These are phyloP conservation scores for Ascochyta rabiei DNA, from an alignment of 2,329 filamentous ascomycete species.

Conservation along the genomic window DNA sequence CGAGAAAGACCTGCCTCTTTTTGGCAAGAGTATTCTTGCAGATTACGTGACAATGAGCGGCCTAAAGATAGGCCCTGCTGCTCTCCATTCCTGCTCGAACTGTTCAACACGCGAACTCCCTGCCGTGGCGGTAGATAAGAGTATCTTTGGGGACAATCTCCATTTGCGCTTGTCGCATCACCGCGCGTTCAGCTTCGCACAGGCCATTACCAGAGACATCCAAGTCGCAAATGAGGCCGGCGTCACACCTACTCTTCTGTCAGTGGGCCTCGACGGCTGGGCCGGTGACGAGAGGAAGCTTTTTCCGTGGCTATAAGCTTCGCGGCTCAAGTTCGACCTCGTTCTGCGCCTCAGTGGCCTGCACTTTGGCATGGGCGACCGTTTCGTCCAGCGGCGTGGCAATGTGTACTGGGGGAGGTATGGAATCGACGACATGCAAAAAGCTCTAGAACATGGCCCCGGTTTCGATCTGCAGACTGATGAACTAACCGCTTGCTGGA, in stretches of 20 bases:
- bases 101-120: not conserved
- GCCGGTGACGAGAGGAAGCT: not conserved
- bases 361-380: not conserved
- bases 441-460: not conserved
- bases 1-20: not conserved
- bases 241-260: not conserved
- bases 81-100: not conserved
- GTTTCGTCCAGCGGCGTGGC: not conserved
- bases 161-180: not conserved
- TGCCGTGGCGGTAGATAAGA: not conserved
- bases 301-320: not conserved
- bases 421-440: not conserved
- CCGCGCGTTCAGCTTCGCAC: not conserved
- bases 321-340: not conserved
- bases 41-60: not conserved
- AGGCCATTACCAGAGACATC: too few relatives aligned
- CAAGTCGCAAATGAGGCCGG: too few relatives aligned
- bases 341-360: not conserved
- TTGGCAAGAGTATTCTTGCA: not conserved
- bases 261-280: not conserved
- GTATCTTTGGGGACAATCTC: too few relatives aligned
- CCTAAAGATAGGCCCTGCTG: not conserved
- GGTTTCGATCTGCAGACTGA: not conserved
- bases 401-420: not conserved
- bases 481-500: not conserved